Evolutionary conservation across 2,329 filamentous ascomycete genomes (phyloP).

Genomic region (Diplodia corticola): DNA sequence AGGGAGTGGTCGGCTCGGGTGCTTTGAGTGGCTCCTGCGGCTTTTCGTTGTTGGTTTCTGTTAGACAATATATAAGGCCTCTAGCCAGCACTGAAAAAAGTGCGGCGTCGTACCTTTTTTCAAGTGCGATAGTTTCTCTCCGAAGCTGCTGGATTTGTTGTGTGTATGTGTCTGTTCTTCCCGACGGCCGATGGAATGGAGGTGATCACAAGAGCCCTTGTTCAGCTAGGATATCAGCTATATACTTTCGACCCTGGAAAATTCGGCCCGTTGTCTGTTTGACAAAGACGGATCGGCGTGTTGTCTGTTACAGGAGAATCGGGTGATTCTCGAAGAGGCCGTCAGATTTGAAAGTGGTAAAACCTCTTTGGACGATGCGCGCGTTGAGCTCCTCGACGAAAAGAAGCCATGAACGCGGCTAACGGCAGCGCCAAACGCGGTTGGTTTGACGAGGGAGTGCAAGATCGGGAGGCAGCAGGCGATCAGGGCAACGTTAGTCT

Average conservation of each 20-base stretch:
- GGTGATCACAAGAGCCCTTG: too few species aligned
- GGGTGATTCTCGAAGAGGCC: not conserved
- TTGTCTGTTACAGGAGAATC: not conserved
- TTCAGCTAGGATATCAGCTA: not conserved
- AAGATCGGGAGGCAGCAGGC: not conserved
- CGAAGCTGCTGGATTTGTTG: too few species aligned
- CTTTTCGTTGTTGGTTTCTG: too few species aligned
- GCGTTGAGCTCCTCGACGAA: not conserved
- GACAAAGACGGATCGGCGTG: not conserved
- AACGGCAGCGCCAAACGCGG: not conserved
- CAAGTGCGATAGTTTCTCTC: too few species aligned
- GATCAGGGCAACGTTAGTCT: conserved; percentile 6
- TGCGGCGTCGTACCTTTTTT: too few species aligned
- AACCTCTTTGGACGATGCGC: not conserved
- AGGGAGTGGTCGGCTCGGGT: too few species aligned
- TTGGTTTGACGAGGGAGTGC: not conserved
- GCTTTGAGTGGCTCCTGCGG: too few species aligned
- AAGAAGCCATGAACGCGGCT: not conserved
- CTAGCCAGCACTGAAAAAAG: too few species aligned
- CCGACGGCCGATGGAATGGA: too few species aligned
- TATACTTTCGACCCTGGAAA: not conserved
- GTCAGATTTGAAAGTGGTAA: not conserved
- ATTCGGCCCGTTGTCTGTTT: not conserved
- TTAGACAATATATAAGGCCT: too few species aligned
- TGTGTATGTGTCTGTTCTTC: too few species aligned